These are phyloP conservation scores for Petunia secreta DNA, from an alignment of 257 asterid genomes.

Conservation along the genomic window DNA sequence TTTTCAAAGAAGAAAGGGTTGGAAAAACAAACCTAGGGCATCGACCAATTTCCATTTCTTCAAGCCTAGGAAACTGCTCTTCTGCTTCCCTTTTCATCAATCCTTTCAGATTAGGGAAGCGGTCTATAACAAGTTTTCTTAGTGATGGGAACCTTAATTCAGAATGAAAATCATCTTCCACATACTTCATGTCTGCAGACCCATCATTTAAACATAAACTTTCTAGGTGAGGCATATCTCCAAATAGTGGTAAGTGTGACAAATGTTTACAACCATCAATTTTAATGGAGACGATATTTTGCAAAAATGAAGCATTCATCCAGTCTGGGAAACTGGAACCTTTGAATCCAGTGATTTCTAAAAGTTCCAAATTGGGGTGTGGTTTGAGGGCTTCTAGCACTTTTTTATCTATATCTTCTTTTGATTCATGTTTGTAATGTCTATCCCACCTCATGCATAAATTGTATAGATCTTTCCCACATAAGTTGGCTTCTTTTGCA, in stretches of 20 bases:
- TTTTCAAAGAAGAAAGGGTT: constrained; percentile 3
- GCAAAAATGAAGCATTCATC: constrained; percentile 31
- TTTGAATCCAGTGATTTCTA: constrained; percentile 21
- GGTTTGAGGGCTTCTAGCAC: constrained; percentile 36
- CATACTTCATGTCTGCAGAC: constrained; percentile 25
- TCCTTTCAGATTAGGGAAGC: constrained; percentile 30
- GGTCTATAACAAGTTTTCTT: not conserved
- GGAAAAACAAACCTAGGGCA: not conserved
- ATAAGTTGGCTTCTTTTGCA: constrained; percentile 38
- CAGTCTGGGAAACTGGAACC: constrained; percentile 34
- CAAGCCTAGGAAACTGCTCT: constrained; percentile 29
- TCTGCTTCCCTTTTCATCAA: constrained; percentile 4
- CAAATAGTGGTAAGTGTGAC: constrained; percentile 28
- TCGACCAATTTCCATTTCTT: not conserved
- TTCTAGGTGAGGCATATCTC: constrained; percentile 31
- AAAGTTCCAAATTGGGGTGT: constrained; percentile 16
- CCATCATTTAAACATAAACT: not conserved
- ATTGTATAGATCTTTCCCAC: constrained; percentile 18
- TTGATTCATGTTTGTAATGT: not conserved
- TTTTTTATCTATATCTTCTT: constrained; percentile 22
- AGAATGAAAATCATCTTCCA: constrained; percentile 21
- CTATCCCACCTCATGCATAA: constrained; percentile 25
- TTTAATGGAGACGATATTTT: constrained; percentile 6
- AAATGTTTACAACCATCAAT: not conserved
- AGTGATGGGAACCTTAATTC: constrained; percentile 27